These are phyloP conservation scores for Aechmea fasciata DNA, from an alignment of 176 grass and related monocot genomes.

Conservation along the genomic window DNA sequence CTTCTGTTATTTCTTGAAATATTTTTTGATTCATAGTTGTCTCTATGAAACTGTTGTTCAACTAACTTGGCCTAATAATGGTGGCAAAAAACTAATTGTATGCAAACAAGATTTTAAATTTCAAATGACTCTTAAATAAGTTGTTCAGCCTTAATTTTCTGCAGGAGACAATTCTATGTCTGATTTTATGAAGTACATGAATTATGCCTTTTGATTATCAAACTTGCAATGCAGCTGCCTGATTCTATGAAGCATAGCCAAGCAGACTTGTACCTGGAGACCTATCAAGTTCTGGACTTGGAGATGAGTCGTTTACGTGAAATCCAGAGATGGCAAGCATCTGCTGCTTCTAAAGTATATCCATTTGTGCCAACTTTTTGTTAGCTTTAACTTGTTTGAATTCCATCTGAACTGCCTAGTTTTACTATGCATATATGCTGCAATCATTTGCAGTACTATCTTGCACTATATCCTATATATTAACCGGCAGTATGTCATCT, in stretches of 20 bases:
- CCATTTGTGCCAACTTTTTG: background rate
- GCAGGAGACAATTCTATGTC: background rate
- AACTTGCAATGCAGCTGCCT: conserved; percentile 59
- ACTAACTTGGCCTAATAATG: too few relatives aligned
- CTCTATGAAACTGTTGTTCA: too few relatives aligned
- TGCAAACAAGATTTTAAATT: too few relatives aligned
- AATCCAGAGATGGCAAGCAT: conserved; percentile 99
- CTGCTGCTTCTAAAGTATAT: conserved; percentile 90
- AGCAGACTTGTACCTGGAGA: conserved; percentile 91
- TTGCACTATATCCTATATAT: too few relatives aligned
- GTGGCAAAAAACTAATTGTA: too few relatives aligned
- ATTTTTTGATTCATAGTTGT: too few relatives aligned
- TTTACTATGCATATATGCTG: conserved; percentile 1
- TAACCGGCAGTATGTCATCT: too few relatives aligned
- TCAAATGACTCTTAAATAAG: too few relatives aligned
- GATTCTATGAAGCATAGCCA: conserved; percentile 99
- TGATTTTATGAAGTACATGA: background rate
- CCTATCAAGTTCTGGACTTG: conserved; percentile 92
- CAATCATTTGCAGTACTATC: too few relatives aligned
- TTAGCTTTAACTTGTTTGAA: background rate
- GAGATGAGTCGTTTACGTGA: conserved; percentile 98
- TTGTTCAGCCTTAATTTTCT: too few relatives aligned
- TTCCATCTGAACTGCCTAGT: background rate
- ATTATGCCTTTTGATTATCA: conserved; percentile 11
- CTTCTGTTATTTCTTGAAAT: background rate